phyloP scores from a whole-genome alignment of 2,329 filamentous ascomycete species.

The Verruconis gallopava region DNA sequence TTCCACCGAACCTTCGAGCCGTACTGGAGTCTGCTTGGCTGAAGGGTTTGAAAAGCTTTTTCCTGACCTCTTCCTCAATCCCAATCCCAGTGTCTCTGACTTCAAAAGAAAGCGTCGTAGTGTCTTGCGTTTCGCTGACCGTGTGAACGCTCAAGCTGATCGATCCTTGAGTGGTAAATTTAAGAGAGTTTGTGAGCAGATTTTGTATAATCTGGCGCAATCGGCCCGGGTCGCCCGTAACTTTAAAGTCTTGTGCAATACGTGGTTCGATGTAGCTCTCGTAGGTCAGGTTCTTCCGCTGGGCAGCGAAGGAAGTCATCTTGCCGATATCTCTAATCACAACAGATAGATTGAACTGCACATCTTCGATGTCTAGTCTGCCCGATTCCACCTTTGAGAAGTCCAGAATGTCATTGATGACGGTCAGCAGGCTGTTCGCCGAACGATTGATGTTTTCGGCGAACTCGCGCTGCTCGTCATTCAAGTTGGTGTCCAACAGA shows the following conservation, averaged over 20 bases:
- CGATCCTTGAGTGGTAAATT: slow-evolving; percentile 26
- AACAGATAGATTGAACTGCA: slow-evolving; percentile 62
- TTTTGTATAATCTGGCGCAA: slow-evolving; percentile 76
- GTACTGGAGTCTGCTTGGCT: slow-evolving; percentile 73
- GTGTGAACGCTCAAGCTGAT: slow-evolving; percentile 50
- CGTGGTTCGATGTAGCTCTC: slow-evolving; percentile 49
- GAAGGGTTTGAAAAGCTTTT: slow-evolving; percentile 65
- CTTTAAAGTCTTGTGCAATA: slow-evolving; percentile 55
- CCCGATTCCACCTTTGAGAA: slow-evolving; percentile 80
- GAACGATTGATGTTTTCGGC: slow-evolving; percentile 69
- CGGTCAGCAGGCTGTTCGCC: slow-evolving; percentile 67
- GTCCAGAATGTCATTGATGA: slow-evolving; percentile 85
- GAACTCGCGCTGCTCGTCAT: slow-evolving; percentile 59
- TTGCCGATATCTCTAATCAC: slow-evolving; percentile 69
- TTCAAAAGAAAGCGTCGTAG: slow-evolving; percentile 54
- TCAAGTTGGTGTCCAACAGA: slow-evolving; percentile 52
- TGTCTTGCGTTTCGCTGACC: slow-evolving; percentile 50
- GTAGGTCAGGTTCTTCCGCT: slow-evolving; percentile 65
- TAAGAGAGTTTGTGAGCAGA: slow-evolving; percentile 45
- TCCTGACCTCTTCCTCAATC: slow-evolving; percentile 64
- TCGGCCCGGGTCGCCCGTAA: slow-evolving; percentile 75
- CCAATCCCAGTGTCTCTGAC: slow-evolving; percentile 72
- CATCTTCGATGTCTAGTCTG: slow-evolving; percentile 63
- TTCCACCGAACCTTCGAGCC: slow-evolving; percentile 65
- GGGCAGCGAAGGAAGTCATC: slow-evolving; percentile 77